Conservation (phyloP, 2,329 filamentous ascomycete genomes). For the Rasamsonia emersonii region DNA sequence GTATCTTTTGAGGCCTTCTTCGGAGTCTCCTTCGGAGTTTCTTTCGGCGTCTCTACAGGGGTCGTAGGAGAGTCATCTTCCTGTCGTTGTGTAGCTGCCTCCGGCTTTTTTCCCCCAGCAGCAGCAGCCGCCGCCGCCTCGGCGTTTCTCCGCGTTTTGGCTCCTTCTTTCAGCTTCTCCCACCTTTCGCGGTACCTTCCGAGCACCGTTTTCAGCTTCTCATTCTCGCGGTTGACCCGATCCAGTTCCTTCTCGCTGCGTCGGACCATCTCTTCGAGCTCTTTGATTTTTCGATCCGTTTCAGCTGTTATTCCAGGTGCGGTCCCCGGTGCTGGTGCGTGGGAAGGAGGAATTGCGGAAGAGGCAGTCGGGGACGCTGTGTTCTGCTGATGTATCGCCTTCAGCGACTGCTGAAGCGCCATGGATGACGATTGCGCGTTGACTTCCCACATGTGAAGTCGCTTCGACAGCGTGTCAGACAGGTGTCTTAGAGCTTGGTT, state of each 20-base stretch:
- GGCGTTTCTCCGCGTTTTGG: slow-evolving; percentile 31
- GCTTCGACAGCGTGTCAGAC: slow-evolving; percentile 75
- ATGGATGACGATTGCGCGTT: slow-evolving; percentile 81
- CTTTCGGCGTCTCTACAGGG: too few species aligned
- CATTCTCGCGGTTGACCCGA: slow-evolving; percentile 52
- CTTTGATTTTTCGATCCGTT: slow-evolving; percentile 47
- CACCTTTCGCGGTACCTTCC: slow-evolving; percentile 55
- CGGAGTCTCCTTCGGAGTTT: too few species aligned
- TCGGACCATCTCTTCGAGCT: slow-evolving; percentile 60
- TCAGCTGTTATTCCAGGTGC: slow-evolving; percentile 19
- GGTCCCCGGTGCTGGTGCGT: slow-evolving; percentile 1
- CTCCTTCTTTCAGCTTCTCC: slow-evolving; percentile 61
- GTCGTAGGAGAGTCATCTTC: too few species aligned
- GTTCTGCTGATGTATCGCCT: slow-evolving; percentile 38
- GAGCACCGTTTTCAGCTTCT: slow-evolving; percentile 48
- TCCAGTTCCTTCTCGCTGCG: slow-evolving; percentile 53
- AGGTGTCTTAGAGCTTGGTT: slow-evolving; percentile 79
- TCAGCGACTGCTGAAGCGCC: slow-evolving; percentile 74
- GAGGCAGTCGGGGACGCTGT: slow-evolving; percentile 19
- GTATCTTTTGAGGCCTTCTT: too few species aligned
- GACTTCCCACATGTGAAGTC: slow-evolving; percentile 88
- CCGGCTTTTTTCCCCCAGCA: too few species aligned
- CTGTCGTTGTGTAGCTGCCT: too few species aligned
- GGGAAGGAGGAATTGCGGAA: slow-evolving; percentile 18
- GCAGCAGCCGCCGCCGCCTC: slow-evolving; percentile 5